A percentile compares a stretch with the other conserved stretches of the same genome.
Evolutionary conservation across 2,329 filamentous ascomycete genomes (phyloP).

Genomic region (Lachnellula hyalina): DNA sequence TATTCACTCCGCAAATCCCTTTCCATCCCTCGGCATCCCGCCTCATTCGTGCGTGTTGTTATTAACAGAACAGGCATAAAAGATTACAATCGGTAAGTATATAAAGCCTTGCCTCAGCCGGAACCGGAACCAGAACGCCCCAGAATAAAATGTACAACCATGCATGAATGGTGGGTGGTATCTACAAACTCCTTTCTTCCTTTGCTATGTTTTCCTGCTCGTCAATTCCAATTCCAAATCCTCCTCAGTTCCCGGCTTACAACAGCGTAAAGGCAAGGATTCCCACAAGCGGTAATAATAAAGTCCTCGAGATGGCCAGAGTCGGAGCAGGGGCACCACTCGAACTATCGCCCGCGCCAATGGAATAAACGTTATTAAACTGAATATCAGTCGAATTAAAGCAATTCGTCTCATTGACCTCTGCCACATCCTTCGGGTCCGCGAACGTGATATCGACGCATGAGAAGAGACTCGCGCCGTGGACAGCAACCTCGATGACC

Average conservation of each 20-base stretch:
- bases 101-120: not conserved
- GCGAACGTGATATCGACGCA: constrained; percentile 94
- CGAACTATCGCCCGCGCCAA: constrained; percentile 33
- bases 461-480: constrained; percentile 77
- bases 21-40: too few relatives aligned
- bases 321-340: not conserved
- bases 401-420: constrained; percentile 79
- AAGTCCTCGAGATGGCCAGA: not conserved
- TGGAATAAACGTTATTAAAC: constrained; percentile 57
- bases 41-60: too few relatives aligned
- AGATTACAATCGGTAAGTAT: not conserved
- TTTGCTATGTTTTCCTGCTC: not conserved
- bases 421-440: constrained; percentile 68
- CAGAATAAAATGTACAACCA: not conserved
- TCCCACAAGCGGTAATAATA: not conserved
- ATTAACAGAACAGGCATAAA: not conserved
- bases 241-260: too few relatives aligned
- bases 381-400: constrained; percentile 57
- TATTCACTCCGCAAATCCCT: not conserved
- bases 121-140: not conserved
- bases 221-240: not conserved
- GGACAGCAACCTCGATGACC: constrained; percentile 74
- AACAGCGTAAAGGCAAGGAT: not conserved
- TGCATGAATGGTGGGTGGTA: not conserved
- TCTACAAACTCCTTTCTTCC: not conserved